Evolutionary conservation across 352 stramenopile species (phyloP), one percentile per base, ranked within the genome.

Genomic region (Phytophthora podocarpi): DNA sequence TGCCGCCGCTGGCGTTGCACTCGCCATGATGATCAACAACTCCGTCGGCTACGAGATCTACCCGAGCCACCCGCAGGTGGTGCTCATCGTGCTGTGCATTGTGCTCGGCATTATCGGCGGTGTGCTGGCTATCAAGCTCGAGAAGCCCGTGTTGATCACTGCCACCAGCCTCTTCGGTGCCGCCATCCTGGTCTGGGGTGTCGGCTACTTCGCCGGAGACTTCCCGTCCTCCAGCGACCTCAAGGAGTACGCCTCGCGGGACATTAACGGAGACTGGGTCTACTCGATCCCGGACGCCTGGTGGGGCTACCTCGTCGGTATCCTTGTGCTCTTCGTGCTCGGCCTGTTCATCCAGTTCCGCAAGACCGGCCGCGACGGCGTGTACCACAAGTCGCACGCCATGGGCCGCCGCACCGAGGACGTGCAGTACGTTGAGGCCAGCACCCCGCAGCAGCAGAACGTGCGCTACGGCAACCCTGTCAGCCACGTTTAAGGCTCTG

Each of bases 201-300:
- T 89, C 11, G 81, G 81, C 28, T 89, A 87, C 67, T 90, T 87
- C 46, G 76, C 70, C 12, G 76, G 81, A 31, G 67, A 85, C 47
- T 90, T 80, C 43, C 76, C 81, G 39, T 73, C 69, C 23, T 59
- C 73, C 13, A 80, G 53, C 43, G 76, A 88, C 62, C 72, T 90
- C 41, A 77, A 77, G 56, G 20, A 49, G 47, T 85, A 87, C 30
- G 68, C 57, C 3, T 57, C 49, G 9, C 28, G 69, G 34, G 59
- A 83, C 37, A 49, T 55, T 20, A 74, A 85, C 56, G 70, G 65
- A 21, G 48, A 83, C 42, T 83, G 67, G 72, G 63, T 81, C 24
- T 87, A 86, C 62, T 64, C 63, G 36, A 85, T 90, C 35, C 81
- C 81, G 12, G 57, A 64, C 7, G 76, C 76, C 11, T 90, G 78